These are phyloP conservation scores for Leccinum pachyderme DNA, from an alignment of 1,284 basidiomycete genomes.

Conservation along the genomic window DNA sequence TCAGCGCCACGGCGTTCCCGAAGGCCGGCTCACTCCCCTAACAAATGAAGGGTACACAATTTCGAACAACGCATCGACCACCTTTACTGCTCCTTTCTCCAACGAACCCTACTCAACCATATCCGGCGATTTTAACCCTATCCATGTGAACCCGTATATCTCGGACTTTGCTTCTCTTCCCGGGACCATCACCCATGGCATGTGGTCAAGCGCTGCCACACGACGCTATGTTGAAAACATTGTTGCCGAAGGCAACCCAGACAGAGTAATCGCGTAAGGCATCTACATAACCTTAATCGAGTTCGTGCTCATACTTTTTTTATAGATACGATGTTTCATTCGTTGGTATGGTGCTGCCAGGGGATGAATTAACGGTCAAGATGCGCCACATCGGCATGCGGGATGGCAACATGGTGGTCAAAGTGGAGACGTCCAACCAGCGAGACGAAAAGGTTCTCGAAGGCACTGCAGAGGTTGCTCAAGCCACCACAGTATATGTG, in stretches of 20 bases:
- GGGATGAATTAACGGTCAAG: slow-evolving; percentile 85
- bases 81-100: slow-evolving; percentile 78
- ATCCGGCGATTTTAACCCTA: slow-evolving; percentile 97
- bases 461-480: slow-evolving; percentile 90
- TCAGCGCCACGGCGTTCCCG: slow-evolving; percentile 81
- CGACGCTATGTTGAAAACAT: slow-evolving; percentile 92
- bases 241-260: slow-evolving; percentile 89
- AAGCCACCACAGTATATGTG: slow-evolving; percentile 92
- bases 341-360: slow-evolving; percentile 97
- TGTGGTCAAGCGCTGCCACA: slow-evolving; percentile 96
- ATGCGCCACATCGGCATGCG: slow-evolving; percentile 91
- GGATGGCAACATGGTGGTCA: slow-evolving; percentile 90
- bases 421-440: slow-evolving; percentile 85
- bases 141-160: slow-evolving; percentile 99
- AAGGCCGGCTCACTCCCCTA: slow-evolving; percentile 78
- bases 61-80: slow-evolving; percentile 55
- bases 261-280: slow-evolving; percentile 82
- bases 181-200: slow-evolving; percentile 96
- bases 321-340: slow-evolving; percentile 86
- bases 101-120: slow-evolving; percentile 96
- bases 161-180: slow-evolving; percentile 91
- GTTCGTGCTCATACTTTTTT: slow-evolving; percentile 9
- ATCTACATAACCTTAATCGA: slow-evolving; percentile 2
- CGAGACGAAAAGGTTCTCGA: slow-evolving; percentile 89
- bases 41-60: slow-evolving; percentile 86